phyloP scores from a whole-genome alignment of 228 moss, liverwort and hornwort genomes.

The Sphagnum magellanicum region DNA sequence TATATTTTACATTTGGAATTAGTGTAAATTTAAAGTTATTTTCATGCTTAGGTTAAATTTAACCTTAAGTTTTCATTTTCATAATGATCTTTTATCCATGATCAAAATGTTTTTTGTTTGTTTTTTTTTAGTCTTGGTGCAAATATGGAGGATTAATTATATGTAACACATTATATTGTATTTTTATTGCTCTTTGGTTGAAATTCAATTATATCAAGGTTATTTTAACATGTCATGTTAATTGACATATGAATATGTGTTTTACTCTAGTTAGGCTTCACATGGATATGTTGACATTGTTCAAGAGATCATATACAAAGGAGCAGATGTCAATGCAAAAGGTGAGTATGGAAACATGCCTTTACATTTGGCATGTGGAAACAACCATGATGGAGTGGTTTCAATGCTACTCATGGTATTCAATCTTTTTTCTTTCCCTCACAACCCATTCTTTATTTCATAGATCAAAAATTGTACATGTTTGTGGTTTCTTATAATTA shows the following conservation, averaged over 20 bases:
- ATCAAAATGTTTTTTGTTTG: background rate
- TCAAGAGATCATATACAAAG: slow-evolving; percentile 31
- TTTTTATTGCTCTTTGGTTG: background rate
- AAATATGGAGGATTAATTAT: background rate
- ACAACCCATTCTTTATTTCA: background rate
- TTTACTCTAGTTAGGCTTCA: slow-evolving; percentile 18
- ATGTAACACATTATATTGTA: background rate
- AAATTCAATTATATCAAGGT: background rate
- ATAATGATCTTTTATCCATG: background rate
- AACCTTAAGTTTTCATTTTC: too few species aligned
- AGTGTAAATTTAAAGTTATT: background rate
- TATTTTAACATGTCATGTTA: background rate
- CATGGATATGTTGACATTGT: slow-evolving; percentile 52
- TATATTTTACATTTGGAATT: background rate
- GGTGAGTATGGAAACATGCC: slow-evolving; percentile 80
- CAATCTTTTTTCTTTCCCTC: background rate
- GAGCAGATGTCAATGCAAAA: slow-evolving; percentile 49
- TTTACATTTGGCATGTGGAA: slow-evolving; percentile 76
- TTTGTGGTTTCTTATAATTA: background rate
- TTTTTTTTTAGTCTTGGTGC: background rate
- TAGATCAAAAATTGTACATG: background rate
- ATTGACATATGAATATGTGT: background rate
- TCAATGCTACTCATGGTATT: slow-evolving; percentile 56
- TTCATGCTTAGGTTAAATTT: too few species aligned
- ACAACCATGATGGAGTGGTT: slow-evolving; percentile 40